Conservation (phyloP, 805 yeast genomes). For the Isabelozyma rhagii region DNA sequence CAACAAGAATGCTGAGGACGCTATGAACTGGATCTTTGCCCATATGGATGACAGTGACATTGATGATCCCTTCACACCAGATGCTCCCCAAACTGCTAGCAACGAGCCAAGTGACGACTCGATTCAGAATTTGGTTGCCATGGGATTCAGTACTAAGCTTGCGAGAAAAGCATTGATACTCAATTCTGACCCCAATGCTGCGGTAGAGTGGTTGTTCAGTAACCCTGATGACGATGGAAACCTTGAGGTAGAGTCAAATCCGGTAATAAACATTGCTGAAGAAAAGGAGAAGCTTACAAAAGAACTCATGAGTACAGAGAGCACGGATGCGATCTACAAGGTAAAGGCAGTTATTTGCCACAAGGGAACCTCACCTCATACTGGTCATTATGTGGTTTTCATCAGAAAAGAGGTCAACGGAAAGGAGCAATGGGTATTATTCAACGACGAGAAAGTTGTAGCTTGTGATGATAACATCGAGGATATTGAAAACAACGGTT, state of each 20-base stretch:
- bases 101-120: slow-evolving; percentile 30
- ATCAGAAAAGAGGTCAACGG: slow-evolving; percentile 43
- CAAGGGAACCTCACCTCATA: slow-evolving; percentile 84
- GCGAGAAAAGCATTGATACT: slow-evolving; percentile 71
- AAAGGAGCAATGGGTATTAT: slow-evolving; percentile 63
- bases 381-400: slow-evolving; percentile 90
- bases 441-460: slow-evolving; percentile 88
- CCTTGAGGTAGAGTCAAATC: slow-evolving; percentile 21
- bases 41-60: slow-evolving; percentile 84
- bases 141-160: slow-evolving; percentile 74
- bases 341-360: slow-evolving; percentile 76
- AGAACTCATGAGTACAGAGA: slow-evolving; percentile 1
- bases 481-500: slow-evolving; percentile 47
- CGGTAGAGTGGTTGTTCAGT: slow-evolving; percentile 88
- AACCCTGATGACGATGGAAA: slow-evolving; percentile 78
- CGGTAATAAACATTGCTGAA: slow-evolving; percentile 25
- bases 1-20: slow-evolving; percentile 60
- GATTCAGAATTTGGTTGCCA: slow-evolving; percentile 49
- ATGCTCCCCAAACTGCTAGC: slow-evolving; percentile 14
- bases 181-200: slow-evolving; percentile 64
- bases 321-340: slow-evolving; percentile 35
- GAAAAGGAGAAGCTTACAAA: slow-evolving; percentile 13
- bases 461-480: slow-evolving; percentile 41
- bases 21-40: slow-evolving; percentile 86
- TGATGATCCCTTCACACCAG: slow-evolving; percentile 48